Conservation (phyloP, 2,329 filamentous ascomycete genomes). For the Dactylonectria macrodidyma region DNA sequence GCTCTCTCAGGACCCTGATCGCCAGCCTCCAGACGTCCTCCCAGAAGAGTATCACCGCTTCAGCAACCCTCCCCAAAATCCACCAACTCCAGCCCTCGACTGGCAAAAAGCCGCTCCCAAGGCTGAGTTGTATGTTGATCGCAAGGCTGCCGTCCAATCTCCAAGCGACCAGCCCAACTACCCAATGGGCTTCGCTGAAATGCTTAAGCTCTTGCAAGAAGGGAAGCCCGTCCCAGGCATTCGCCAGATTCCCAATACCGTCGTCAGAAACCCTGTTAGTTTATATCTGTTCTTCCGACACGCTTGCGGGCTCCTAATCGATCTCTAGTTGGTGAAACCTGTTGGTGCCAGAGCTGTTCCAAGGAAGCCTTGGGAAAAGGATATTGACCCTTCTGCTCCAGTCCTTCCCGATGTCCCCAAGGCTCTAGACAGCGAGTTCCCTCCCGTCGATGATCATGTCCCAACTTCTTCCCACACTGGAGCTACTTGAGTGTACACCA, state of each 20-base stretch:
- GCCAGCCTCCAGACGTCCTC: constrained; percentile 54
- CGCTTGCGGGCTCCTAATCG: constrained; percentile 21
- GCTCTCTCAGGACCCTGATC: constrained; percentile 58
- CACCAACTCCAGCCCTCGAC: constrained; percentile 46
- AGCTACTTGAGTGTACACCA: constrained; percentile 5
- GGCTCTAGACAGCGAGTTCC: constrained; percentile 54
- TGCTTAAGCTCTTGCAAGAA: constrained; percentile 86
- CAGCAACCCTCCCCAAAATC: constrained; percentile 21
- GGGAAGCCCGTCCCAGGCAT: constrained; percentile 91
- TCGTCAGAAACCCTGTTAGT: constrained; percentile 79
- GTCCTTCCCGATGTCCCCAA: constrained; percentile 41
- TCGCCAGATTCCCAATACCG: constrained; percentile 85
- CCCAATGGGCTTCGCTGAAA: constrained; percentile 86
- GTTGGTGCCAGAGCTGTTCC: constrained; percentile 64
- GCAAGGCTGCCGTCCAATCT: constrained; percentile 45
- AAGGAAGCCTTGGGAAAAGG: constrained; percentile 85
- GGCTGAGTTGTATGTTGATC: constrained; percentile 62
- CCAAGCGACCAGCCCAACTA: constrained; percentile 74
- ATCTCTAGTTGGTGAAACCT: constrained; percentile 61
- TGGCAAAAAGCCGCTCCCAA: constrained; percentile 68
- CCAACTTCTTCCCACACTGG: constrained; percentile 13
- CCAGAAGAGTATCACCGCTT: constrained; percentile 51
- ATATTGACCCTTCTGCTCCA: constrained; percentile 45
- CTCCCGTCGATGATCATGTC: constrained; percentile 46
- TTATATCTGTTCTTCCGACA: neutral